phyloP scores from a whole-genome alignment of 192 early-diverging fungal species.

The Irineochytrium annulatum region DNA sequence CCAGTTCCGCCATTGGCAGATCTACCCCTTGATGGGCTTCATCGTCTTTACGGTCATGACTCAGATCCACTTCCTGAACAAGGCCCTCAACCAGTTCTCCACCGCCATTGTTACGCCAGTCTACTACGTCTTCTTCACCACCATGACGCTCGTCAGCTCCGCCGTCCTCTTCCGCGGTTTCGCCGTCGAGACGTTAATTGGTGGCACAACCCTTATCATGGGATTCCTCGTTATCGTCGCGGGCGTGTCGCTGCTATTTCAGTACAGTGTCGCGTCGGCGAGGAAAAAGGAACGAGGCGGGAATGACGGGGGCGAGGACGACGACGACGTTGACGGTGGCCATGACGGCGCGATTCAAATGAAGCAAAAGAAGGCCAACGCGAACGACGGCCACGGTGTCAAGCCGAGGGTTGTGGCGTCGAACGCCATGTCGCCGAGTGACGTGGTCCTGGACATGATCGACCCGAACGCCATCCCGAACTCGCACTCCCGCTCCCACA shows the following conservation, averaged over 20 bases:
- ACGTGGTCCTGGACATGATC: too few relatives aligned
- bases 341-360: background rate
- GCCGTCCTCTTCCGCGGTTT: constrained; percentile 65
- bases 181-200: constrained; percentile 4
- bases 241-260: constrained; percentile 47
- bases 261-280: constrained; percentile 16
- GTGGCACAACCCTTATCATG: constrained; percentile 21
- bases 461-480: too few relatives aligned
- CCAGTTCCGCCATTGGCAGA: constrained; percentile 60
- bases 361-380: background rate
- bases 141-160: constrained; percentile 54
- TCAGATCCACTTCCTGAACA: constrained; percentile 66
- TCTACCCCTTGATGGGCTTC: constrained; percentile 55
- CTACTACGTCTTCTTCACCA: constrained; percentile 68
- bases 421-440: too few relatives aligned
- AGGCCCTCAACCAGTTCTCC: constrained; percentile 60
- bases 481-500: too few relatives aligned
- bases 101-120: constrained; percentile 68
- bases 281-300: background rate
- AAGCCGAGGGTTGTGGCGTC: too few relatives aligned
- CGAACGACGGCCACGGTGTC: background rate
- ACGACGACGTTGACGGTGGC: background rate
- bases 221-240: constrained; percentile 42
- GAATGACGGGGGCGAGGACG: background rate
- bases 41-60: constrained; percentile 42